Conservation (phyloP, 805 yeast genomes). For the Candida michaelii region DNA sequence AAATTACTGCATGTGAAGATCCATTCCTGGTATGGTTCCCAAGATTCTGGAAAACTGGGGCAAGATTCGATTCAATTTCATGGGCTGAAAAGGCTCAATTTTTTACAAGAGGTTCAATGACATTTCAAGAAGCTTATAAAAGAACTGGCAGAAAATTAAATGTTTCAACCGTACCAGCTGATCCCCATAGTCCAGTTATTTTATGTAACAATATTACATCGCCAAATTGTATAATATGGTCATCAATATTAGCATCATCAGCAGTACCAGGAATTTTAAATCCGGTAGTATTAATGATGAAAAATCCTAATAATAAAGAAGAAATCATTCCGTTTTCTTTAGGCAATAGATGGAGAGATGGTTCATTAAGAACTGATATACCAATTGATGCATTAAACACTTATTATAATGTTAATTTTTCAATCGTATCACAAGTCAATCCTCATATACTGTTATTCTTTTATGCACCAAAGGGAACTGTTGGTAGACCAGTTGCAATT, state of each 20-base stretch:
- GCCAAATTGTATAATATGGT: slow-evolving; percentile 82
- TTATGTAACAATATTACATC: slow-evolving; percentile 74
- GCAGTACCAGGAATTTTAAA: slow-evolving; percentile 83
- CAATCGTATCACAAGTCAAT: slow-evolving; percentile 78
- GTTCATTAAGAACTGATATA: slow-evolving; percentile 74
- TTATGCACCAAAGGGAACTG: slow-evolving; percentile 76
- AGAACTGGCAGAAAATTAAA: slow-evolving; percentile 70
- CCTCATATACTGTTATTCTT: slow-evolving; percentile 78
- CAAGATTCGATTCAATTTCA: slow-evolving; percentile 69
- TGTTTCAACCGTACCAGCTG: slow-evolving; percentile 78
- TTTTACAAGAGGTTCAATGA: slow-evolving; percentile 71
- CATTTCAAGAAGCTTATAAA: slow-evolving; percentile 68
- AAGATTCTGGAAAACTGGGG: slow-evolving; percentile 73
- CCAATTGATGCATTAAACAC: slow-evolving; percentile 74
- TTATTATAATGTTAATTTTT: slow-evolving; percentile 72
- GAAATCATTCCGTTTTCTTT: slow-evolving; percentile 64
- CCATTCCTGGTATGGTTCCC: slow-evolving; percentile 58
- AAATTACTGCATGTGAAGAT: slow-evolving; percentile 70
- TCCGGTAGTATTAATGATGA: slow-evolving; percentile 80
- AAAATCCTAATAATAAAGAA: slow-evolving; percentile 32
- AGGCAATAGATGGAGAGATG: slow-evolving; percentile 79
- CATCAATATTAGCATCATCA: slow-evolving; percentile 69
- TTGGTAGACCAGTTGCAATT: slow-evolving; percentile 72
- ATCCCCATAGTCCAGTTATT: slow-evolving; percentile 78
- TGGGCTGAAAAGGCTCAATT: slow-evolving; percentile 71